Evolutionary conservation across 805 yeast genomes (phyloP).

Genomic region (Candida patagonica): DNA sequence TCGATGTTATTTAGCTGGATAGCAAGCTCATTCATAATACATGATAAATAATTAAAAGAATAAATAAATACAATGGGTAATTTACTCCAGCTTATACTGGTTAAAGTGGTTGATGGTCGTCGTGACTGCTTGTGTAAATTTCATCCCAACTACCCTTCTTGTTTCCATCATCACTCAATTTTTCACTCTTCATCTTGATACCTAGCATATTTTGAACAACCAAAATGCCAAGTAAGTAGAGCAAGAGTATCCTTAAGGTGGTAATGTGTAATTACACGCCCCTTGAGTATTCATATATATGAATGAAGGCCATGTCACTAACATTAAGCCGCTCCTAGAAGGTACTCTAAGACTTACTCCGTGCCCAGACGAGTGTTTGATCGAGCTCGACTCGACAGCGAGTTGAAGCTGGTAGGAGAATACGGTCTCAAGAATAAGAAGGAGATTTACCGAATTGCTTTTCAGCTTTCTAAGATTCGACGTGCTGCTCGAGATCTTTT

Average conservation of each 20-base stretch:
- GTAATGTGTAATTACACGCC: background rate
- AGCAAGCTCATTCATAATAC: slow-evolving; percentile 4
- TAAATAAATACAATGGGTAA: background rate
- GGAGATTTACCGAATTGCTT: slow-evolving; percentile 99
- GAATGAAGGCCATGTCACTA: slow-evolving; percentile 5
- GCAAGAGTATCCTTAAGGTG: background rate
- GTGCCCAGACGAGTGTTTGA: slow-evolving; percentile 99
- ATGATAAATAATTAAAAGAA: background rate
- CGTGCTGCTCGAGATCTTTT: slow-evolving; percentile 99
- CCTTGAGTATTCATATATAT: slow-evolving; percentile 5
- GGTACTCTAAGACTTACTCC: slow-evolving; percentile 98
- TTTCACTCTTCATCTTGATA: slow-evolving; percentile 6
- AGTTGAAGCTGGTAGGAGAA: slow-evolving; percentile 99
- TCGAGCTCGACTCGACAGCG: slow-evolving; percentile 98
- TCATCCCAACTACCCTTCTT: background rate
- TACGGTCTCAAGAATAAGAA: slow-evolving; percentile 99
- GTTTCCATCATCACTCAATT: slow-evolving; percentile 1
- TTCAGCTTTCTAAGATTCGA: slow-evolving; percentile 98
- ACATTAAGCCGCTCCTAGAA: slow-evolving; percentile 87
- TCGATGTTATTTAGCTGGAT: slow-evolving; percentile 25
- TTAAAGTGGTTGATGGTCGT: background rate
- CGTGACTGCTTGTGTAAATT: slow-evolving; percentile 1
- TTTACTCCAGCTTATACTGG: no score
- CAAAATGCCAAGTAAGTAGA: slow-evolving; percentile 4
- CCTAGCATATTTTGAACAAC: background rate